Evolutionary conservation across 2,329 filamentous ascomycete species (phyloP).

Genomic region (Fusarium duplospermum): DNA sequence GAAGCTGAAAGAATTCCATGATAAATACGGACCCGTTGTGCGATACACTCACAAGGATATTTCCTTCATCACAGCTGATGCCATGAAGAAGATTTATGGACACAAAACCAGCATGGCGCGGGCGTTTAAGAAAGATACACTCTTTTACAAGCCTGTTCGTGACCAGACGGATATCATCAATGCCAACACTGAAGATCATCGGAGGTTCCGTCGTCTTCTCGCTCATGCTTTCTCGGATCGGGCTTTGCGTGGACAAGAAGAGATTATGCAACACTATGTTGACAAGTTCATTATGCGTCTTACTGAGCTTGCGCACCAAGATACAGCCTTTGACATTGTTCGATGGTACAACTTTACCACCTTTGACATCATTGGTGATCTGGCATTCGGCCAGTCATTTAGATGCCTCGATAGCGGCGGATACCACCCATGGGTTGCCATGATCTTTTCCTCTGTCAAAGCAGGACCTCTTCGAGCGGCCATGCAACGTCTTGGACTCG

Average conservation of each 20-base stretch:
- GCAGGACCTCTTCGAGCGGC: neutral
- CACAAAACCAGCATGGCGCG: neutral
- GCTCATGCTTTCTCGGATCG: neutral
- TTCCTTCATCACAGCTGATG: neutral
- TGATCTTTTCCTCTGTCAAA: neutral
- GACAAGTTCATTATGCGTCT: neutral
- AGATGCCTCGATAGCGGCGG: neutral
- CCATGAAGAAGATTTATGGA: slow-evolving; percentile 1
- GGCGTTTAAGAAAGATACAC: neutral
- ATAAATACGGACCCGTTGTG: neutral
- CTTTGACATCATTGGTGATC: neutral
- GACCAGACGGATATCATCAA: neutral
- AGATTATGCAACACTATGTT: neutral
- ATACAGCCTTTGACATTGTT: neutral
- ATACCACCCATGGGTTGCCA: neutral
- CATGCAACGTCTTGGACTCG: neutral
- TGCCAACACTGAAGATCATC: neutral
- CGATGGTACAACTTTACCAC: neutral
- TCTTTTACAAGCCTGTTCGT: neutral
- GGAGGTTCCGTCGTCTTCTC: neutral
- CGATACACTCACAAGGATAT: neutral
- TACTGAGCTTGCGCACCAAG: neutral
- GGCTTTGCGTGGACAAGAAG: neutral
- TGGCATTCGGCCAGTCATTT: neutral
- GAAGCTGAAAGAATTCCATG: neutral